Conservation (phyloP, 1,284 basidiomycete species). For the Rhodotorula mucilaginosa region DNA sequence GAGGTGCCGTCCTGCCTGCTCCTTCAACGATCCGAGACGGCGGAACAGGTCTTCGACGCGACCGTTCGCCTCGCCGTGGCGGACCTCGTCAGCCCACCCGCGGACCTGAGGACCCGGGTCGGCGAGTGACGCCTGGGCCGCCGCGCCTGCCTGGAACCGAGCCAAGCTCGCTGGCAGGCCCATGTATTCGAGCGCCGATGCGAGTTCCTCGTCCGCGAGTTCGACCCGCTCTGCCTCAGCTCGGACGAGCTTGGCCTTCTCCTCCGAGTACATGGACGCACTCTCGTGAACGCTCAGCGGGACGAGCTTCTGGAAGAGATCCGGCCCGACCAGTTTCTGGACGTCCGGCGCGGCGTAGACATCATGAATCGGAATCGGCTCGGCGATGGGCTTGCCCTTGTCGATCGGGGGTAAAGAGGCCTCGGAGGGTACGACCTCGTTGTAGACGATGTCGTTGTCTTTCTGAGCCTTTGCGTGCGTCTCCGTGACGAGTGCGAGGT, state of each 20-base stretch:
- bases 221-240: slow-evolving; percentile 85
- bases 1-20: slow-evolving; percentile 33
- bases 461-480: slow-evolving; percentile 71
- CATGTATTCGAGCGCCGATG: slow-evolving; percentile 76
- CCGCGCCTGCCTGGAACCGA: slow-evolving; percentile 72
- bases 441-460: slow-evolving; percentile 98
- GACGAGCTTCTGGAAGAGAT: slow-evolving; percentile 83
- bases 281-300: slow-evolving; percentile 94
- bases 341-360: slow-evolving; percentile 88
- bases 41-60: slow-evolving; percentile 63
- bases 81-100: slow-evolving; percentile 74
- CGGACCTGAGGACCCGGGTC: slow-evolving; percentile 71
- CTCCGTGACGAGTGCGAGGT: slow-evolving; percentile 73
- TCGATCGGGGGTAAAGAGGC: slow-evolving; percentile 79
- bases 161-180: slow-evolving; percentile 74
- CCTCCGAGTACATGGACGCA: slow-evolving; percentile 94
- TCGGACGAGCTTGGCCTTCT: slow-evolving; percentile 94
- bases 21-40: slow-evolving; percentile 50
- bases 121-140: slow-evolving; percentile 57
- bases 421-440: slow-evolving; percentile 80
- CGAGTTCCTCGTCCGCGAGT: slow-evolving; percentile 73
- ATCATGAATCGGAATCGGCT: slow-evolving; percentile 86
- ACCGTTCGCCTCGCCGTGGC: slow-evolving; percentile 63
- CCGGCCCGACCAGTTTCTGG: slow-evolving; percentile 89
- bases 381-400: slow-evolving; percentile 67